phyloP scores from a whole-genome alignment of 2,329 filamentous ascomycete genomes.

The Aspergillus quadrilineatus region DNA sequence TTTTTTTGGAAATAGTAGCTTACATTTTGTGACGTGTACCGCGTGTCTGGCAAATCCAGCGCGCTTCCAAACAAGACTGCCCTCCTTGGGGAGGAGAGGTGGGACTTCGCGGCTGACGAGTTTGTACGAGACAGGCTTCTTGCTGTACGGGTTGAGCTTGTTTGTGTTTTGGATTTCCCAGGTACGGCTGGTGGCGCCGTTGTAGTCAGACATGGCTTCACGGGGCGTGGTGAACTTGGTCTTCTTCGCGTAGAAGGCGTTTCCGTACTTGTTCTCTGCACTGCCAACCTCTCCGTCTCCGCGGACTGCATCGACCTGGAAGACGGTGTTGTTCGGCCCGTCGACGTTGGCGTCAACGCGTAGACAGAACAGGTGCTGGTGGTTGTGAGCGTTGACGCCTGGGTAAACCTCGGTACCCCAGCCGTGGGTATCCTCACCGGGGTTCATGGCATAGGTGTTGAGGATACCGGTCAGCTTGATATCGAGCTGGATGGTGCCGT shows the following conservation, averaged over 20 bases:
- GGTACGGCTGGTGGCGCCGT: slow-evolving; percentile 73
- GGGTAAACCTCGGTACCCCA: slow-evolving; percentile 93
- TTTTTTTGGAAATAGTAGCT: slow-evolving; percentile 32
- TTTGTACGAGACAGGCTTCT: slow-evolving; percentile 84
- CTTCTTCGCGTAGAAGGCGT: slow-evolving; percentile 83
- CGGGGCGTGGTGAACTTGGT: slow-evolving; percentile 72
- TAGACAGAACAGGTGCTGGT: slow-evolving; percentile 92
- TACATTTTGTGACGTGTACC: slow-evolving; percentile 86
- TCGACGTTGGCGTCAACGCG: slow-evolving; percentile 86
- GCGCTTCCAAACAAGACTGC: slow-evolving; percentile 81
- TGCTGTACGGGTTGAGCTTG: slow-evolving; percentile 80
- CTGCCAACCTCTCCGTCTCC: slow-evolving; percentile 75
- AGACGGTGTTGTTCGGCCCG: slow-evolving; percentile 79
- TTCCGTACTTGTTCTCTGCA: slow-evolving; percentile 81
- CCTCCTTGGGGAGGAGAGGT: slow-evolving; percentile 72
- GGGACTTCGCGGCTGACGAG: slow-evolving; percentile 85
- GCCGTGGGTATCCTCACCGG: slow-evolving; percentile 75
- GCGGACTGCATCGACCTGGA: slow-evolving; percentile 72
- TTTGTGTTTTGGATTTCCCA: slow-evolving; percentile 90
- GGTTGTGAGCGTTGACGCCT: slow-evolving; percentile 90
- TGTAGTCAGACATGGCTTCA: slow-evolving; percentile 73
- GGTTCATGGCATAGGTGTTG: slow-evolving; percentile 82
- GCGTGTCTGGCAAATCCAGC: slow-evolving; percentile 85
- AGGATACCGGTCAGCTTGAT: slow-evolving; percentile 89
- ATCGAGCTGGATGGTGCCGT: slow-evolving; percentile 87